Conservation (phyloP, 2,329 filamentous ascomycete genomes). For the Aspergillus brunneoviolaceus region DNA sequence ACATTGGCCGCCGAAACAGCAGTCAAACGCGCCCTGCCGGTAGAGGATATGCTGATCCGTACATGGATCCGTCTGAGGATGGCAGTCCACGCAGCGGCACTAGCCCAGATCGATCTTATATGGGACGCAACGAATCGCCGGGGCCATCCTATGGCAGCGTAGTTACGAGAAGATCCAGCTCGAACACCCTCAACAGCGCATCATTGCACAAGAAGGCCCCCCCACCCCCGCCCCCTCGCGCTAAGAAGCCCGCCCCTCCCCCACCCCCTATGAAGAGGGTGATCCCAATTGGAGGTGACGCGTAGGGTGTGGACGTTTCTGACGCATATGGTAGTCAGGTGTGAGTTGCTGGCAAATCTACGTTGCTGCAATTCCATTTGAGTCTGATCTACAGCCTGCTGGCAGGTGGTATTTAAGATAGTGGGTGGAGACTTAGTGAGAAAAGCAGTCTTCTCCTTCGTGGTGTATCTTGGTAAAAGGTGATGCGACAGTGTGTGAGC, state of each 20-base stretch:
- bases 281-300: conserved; percentile 28
- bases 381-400: background rate
- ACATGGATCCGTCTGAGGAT: conserved; percentile 51
- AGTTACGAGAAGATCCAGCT: conserved; percentile 53
- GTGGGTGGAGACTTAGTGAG: background rate
- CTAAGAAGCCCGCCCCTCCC: conserved; percentile 66
- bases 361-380: background rate
- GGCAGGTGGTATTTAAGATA: background rate
- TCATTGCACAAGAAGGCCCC: conserved; percentile 53
- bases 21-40: conserved; percentile 46
- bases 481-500: background rate
- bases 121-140: conserved; percentile 55
- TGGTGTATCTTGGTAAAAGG: background rate
- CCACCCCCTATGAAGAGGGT: conserved; percentile 64
- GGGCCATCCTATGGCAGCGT: conserved; percentile 53
- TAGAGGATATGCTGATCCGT: conserved; percentile 47
- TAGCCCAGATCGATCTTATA: conserved; percentile 51
- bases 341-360: background rate
- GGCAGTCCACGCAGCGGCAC: conserved; percentile 48
- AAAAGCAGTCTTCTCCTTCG: background rate
- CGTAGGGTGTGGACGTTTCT: conserved; percentile 12
- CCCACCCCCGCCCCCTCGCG: conserved; percentile 60
- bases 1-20: conserved; percentile 49
- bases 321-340: background rate
- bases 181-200: conserved; percentile 40